A percentile compares a stretch with the other conserved stretches of the same genome.
These are phyloP conservation scores for Singerocomus inundabilis DNA, from an alignment of 1,284 basidiomycete species.

Conservation along the genomic window DNA sequence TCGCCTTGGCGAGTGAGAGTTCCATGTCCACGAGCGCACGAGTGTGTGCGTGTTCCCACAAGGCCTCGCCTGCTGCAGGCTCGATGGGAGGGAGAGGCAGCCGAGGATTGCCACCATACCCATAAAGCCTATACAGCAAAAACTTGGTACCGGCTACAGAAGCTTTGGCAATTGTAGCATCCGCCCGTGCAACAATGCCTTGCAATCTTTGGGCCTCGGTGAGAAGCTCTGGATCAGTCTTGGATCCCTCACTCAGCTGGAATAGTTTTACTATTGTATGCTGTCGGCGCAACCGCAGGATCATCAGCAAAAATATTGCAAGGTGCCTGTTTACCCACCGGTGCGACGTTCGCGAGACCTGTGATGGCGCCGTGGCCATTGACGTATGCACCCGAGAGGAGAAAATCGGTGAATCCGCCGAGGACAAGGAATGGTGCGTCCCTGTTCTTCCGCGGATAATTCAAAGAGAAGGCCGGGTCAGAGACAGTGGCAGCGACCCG, in stretches of 20 bases:
- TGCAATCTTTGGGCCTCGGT: constrained; percentile 74
- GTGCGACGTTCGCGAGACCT: constrained; percentile 77
- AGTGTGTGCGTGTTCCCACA: constrained; percentile 73
- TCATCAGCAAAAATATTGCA: background rate
- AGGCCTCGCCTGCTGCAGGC: constrained; percentile 48
- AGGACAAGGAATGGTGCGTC: constrained; percentile 72
- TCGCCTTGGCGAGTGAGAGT: constrained; percentile 48
- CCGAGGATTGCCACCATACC: constrained; percentile 75
- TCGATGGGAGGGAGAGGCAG: constrained; percentile 70
- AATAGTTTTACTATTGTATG: constrained; percentile 62
- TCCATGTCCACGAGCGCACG: constrained; percentile 67
- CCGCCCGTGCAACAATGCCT: constrained; percentile 75
- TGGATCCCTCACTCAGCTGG: constrained; percentile 55
- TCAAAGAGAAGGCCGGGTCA: constrained; percentile 51
- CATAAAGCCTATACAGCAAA: constrained; percentile 69
- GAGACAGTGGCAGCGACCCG: constrained; percentile 74
- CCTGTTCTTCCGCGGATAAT: constrained; percentile 64
- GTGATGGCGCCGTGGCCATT: constrained; percentile 81
- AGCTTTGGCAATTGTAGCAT: constrained; percentile 75
- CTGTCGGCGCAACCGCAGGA: constrained; percentile 35
- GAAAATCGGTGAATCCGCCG: constrained; percentile 77
- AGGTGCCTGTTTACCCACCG: constrained; percentile 45
- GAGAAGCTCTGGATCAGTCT: constrained; percentile 55
- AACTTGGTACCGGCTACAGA: constrained; percentile 84
- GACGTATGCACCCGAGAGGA: constrained; percentile 67